These are phyloP conservation scores for Grosmannia clavigera DNA, from an alignment of 2,329 filamentous ascomycete genomes.

Conservation along the genomic window DNA sequence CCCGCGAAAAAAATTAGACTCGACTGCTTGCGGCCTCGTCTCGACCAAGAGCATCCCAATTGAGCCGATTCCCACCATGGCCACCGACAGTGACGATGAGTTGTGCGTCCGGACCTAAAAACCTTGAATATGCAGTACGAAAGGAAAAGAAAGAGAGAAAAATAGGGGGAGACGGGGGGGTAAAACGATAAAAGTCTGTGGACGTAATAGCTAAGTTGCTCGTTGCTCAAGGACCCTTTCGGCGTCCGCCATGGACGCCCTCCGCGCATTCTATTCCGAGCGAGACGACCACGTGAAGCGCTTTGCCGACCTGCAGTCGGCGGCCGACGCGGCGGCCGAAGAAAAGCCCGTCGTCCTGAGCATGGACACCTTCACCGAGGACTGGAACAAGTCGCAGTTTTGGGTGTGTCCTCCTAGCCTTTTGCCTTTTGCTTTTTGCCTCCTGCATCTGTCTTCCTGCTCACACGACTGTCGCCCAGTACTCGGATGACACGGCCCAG, in stretches of 20 bases:
- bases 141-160: background rate
- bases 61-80: slow-evolving; percentile 9
- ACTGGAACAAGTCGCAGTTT: slow-evolving; percentile 77
- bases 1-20: background rate
- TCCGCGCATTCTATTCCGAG: slow-evolving; percentile 63
- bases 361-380: slow-evolving; percentile 64
- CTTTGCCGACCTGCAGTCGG: slow-evolving; percentile 54
- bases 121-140: background rate
- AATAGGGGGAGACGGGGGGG: too few species aligned
- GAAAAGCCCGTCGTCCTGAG: slow-evolving; percentile 21
- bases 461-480: slow-evolving; percentile 28
- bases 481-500: slow-evolving; percentile 58
- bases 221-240: slow-evolving; percentile 44
- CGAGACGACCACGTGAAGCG: slow-evolving; percentile 52
- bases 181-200: background rate
- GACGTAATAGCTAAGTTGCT: background rate
- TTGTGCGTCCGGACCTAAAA: slow-evolving; percentile 24
- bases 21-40: background rate
- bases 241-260: slow-evolving; percentile 50
- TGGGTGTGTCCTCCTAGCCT: slow-evolving; percentile 41
- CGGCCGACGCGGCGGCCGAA: slow-evolving; percentile 39
- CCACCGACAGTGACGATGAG: slow-evolving; percentile 30
- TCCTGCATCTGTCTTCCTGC: background rate
- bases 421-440: background rate
- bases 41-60: background rate